Conservation (phyloP, 495 filamentous ascomycete species). For the Penicillium tannophilum region DNA sequence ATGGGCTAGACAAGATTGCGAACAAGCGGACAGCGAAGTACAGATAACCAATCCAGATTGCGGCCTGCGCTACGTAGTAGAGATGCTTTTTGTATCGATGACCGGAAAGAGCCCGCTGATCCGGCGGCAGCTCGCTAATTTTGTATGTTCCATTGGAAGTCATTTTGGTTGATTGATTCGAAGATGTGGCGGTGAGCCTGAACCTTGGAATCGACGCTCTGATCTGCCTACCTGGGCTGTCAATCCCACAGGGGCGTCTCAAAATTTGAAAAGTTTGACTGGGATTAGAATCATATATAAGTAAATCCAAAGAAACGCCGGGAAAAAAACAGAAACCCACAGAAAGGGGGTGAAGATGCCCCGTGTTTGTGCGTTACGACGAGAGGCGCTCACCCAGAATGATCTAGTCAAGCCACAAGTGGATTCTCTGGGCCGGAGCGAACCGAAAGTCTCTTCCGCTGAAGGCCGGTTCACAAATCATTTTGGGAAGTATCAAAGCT, state of each 20-base stretch:
- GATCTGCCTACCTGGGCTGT: background rate
- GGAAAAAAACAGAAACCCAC: background rate
- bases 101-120: constrained; percentile 18
- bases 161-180: background rate
- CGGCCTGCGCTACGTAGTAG: constrained; percentile 22
- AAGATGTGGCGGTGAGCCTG: background rate
- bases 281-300: background rate
- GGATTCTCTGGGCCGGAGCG: constrained; percentile 19
- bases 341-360: constrained; percentile 13
- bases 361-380: constrained; percentile 18
- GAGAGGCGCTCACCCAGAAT: constrained; percentile 11
- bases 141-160: constrained; percentile 11
- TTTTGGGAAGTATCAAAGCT: background rate
- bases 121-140: constrained; percentile 30
- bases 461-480: background rate
- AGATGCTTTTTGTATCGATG: constrained; percentile 28
- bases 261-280: background rate
- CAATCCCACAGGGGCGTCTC: background rate
- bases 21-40: constrained; percentile 29
- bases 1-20: constrained; percentile 9
- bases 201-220: background rate
- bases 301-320: background rate
- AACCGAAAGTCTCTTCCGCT: constrained; percentile 11
- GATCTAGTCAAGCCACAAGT: constrained; percentile 17
- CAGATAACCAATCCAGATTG: constrained; percentile 25